Conservation (phyloP, 164 flowering plant genomes). For the Sextonia rubra region DNA sequence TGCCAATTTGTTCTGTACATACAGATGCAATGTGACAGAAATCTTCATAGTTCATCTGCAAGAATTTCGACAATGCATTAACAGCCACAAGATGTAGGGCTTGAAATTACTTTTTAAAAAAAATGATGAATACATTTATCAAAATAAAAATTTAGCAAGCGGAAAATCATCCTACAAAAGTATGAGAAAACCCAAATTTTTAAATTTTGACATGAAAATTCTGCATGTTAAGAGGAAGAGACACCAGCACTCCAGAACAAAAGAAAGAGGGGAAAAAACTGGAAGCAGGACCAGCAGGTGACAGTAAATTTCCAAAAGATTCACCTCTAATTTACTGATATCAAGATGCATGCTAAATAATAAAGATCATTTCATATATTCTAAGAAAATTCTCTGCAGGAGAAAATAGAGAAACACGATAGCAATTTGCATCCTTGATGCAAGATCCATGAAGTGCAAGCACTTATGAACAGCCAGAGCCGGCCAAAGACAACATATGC, state of each 20-base stretch:
- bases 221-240: not conserved
- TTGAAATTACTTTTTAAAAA: not conserved
- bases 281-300: not conserved
- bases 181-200: not conserved
- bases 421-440: not conserved
- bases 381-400: not conserved
- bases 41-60: slow-evolving; percentile 98
- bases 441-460: not conserved
- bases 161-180: not conserved
- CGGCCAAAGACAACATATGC: not conserved
- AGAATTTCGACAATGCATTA: not conserved
- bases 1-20: slow-evolving; percentile 95
- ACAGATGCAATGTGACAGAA: slow-evolving; percentile 98
- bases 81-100: not conserved
- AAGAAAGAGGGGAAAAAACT: not conserved
- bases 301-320: not conserved
- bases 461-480: not conserved
- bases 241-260: not conserved
- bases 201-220: not conserved
- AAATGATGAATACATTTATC: not conserved
- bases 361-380: not conserved
- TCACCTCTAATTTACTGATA: not conserved
- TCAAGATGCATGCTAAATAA: not conserved
- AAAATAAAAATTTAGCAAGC: not conserved
- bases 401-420: not conserved